Percentiles rank a stretch among this genome's conserved stretches.
Conservation (phyloP, 192 early-diverging fungal genomes). For the Backusella australiensis region DNA sequence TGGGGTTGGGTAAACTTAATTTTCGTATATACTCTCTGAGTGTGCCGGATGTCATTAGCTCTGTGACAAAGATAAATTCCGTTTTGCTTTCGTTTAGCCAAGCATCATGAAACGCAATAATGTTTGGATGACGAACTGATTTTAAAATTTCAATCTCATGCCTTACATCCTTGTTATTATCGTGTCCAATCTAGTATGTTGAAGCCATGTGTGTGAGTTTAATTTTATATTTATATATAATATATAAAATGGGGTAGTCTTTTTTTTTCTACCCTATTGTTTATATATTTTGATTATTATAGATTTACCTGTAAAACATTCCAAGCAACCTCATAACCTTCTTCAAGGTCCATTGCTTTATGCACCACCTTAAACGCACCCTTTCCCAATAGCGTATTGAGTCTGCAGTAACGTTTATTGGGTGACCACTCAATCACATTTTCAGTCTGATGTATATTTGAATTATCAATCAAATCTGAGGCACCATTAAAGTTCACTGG, state of each 20-base stretch:
- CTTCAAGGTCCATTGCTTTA: constrained; percentile 66
- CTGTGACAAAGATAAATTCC: constrained; percentile 59
- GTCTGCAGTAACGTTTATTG: constrained; percentile 42
- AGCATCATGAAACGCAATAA: constrained; percentile 56
- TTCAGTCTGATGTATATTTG: constrained; percentile 21
- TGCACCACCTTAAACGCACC: constrained; percentile 71
- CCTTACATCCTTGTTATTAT: constrained; percentile 15
- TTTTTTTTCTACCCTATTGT: neutral
- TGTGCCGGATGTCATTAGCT: constrained; percentile 71
- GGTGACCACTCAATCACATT: constrained; percentile 47
- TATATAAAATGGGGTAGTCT: neutral
- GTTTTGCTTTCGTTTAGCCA: constrained; percentile 46
- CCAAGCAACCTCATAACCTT: constrained; percentile 74
- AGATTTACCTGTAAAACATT: constrained; percentile 39
- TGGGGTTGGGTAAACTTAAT: constrained; percentile 63
- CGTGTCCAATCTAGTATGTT: constrained; percentile 15
- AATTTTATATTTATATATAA: neutral
- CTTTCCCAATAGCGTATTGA: constrained; percentile 46
- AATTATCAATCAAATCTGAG: constrained; percentile 8
- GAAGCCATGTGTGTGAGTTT: neutral
- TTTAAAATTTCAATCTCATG: constrained; percentile 48
- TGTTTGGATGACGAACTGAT: constrained; percentile 61
- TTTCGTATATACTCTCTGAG: constrained; percentile 67
- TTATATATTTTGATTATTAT: neutral
- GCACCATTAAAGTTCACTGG: neutral